Conservation (phyloP, 2,329 filamentous ascomycete species). For the Coniella vitis region DNA sequence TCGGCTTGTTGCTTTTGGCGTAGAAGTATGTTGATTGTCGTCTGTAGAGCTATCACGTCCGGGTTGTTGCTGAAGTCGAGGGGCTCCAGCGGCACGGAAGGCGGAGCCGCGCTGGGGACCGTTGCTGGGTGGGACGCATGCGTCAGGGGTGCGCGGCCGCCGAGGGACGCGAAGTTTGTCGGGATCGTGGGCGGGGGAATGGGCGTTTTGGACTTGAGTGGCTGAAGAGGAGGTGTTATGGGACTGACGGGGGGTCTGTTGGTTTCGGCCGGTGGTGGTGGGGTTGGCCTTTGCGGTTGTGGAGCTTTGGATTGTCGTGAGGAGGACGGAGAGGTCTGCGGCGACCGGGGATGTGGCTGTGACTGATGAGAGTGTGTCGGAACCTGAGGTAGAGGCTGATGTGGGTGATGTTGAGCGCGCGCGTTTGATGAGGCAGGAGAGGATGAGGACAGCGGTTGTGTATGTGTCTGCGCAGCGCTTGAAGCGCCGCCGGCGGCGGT, state of each 20-base stretch:
- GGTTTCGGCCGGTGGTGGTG: conserved; percentile 34
- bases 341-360: conserved; percentile 5
- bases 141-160: conserved; percentile 32
- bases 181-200: conserved; percentile 13
- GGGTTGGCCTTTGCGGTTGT: conserved; percentile 2
- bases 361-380: conserved; percentile 2
- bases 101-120: conserved; percentile 27
- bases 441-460: background rate
- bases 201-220: conserved; percentile 9
- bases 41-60: conserved; percentile 80
- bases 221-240: conserved; percentile 23
- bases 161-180: conserved; percentile 23
- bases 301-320: conserved; percentile 1
- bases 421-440: no score
- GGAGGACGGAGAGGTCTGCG: background rate
- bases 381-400: no score
- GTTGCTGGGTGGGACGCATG: conserved; percentile 38
- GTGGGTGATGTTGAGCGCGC: no score
- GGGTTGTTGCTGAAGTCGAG: conserved; percentile 62
- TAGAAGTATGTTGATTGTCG: conserved; percentile 80
- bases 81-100: conserved; percentile 42
- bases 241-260: conserved; percentile 46
- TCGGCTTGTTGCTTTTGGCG: conserved; percentile 74
- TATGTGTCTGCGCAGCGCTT: background rate
- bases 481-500: conserved; percentile 10